These are phyloP conservation scores for Jackrogersella minutella DNA, from an alignment of 495 filamentous ascomycete species.

Conservation along the genomic window DNA sequence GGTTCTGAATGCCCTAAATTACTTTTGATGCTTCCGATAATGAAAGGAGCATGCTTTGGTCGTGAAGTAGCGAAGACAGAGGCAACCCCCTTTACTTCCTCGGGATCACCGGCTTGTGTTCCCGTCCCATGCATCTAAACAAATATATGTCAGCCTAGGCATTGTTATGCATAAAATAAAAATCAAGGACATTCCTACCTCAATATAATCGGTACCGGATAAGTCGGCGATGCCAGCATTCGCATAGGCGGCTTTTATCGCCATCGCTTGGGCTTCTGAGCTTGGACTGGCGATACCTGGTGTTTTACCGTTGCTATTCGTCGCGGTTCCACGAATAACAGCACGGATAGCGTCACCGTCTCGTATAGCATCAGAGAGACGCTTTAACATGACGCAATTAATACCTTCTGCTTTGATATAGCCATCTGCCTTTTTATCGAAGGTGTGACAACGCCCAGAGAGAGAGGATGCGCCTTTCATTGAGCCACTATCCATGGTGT, in stretches of 20 bases:
- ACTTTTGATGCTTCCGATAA: background rate
- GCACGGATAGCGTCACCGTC: background rate
- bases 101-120: background rate
- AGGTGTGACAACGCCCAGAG: background rate
- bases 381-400: background rate
- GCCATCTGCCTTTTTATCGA: background rate
- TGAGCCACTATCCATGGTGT: background rate
- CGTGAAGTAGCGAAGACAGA: background rate
- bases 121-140: background rate
- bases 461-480: background rate
- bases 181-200: too few relatives aligned
- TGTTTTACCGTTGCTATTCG: background rate
- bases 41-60: background rate
- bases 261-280: background rate
- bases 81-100: background rate
- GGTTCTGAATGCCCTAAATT: conserved; percentile 44
- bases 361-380: background rate
- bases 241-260: background rate
- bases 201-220: background rate
- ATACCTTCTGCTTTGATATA: background rate
- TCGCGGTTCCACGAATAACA: background rate
- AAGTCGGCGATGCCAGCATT: background rate
- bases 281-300: background rate
- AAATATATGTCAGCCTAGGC: too few relatives aligned
- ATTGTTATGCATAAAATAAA: too few relatives aligned